phyloP scores from a whole-genome alignment of 2,329 filamentous ascomycete species.

The Claviceps fusiformis region DNA sequence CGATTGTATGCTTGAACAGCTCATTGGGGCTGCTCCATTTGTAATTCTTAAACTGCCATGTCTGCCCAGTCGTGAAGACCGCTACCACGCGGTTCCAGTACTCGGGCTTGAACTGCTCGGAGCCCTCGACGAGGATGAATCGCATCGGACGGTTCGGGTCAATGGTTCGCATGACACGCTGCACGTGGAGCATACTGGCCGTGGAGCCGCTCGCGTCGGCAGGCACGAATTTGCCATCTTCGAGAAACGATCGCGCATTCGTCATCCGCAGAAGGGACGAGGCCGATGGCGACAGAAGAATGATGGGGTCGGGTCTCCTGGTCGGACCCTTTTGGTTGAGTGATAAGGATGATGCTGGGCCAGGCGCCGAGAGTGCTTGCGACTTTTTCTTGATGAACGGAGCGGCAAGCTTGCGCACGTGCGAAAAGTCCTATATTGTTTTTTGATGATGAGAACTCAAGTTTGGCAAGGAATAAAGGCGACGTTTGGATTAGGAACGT shows the following conservation, averaged over 20 bases:
- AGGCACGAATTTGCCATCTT: slow-evolving; percentile 67
- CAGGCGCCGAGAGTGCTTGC: slow-evolving; percentile 24
- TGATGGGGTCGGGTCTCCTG: slow-evolving; percentile 66
- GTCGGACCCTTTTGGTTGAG: slow-evolving; percentile 39
- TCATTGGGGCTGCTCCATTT: slow-evolving; percentile 86
- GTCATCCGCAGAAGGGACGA: slow-evolving; percentile 90
- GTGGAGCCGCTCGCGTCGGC: slow-evolving; percentile 54
- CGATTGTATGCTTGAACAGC: slow-evolving; percentile 76
- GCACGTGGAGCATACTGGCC: slow-evolving; percentile 74
- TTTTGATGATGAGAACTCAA: background rate
- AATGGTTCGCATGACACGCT: slow-evolving; percentile 59
- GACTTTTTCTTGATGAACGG: slow-evolving; percentile 57
- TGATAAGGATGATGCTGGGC: slow-evolving; percentile 32
- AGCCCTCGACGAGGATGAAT: slow-evolving; percentile 90
- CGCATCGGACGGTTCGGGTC: slow-evolving; percentile 62
- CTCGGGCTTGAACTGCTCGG: slow-evolving; percentile 91
- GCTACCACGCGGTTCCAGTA: slow-evolving; percentile 94
- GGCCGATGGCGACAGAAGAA: slow-evolving; percentile 89
- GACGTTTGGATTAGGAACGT: no score
- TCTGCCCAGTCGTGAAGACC: slow-evolving; percentile 93
- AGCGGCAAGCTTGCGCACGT: slow-evolving; percentile 74
- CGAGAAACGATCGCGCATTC: slow-evolving; percentile 90
- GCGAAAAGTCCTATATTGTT: slow-evolving; percentile 66
- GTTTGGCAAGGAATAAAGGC: no score
- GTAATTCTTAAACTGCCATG: slow-evolving; percentile 98